Base-by-base conservation (phyloP, 2,329 filamentous ascomycete species). In the Monilinia fructicola region DNA sequence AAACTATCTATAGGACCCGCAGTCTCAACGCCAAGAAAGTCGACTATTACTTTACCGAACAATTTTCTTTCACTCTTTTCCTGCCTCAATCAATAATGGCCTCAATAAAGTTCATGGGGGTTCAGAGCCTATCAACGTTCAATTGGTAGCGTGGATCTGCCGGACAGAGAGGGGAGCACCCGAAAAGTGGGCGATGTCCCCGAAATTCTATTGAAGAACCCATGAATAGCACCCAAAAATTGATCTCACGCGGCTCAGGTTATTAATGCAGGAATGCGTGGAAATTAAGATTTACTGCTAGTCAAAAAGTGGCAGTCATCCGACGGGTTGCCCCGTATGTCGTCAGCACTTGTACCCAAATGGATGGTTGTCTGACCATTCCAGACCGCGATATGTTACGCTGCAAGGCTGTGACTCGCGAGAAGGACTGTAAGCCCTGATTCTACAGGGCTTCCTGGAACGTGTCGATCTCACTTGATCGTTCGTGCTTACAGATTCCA, bases 351-450 rank as follows among this genome's bases (percentile, higher is more conserved):
- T 12, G 14, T 46, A 21, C 40, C 28, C 9, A 11, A 26, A 14
- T 21, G 55, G 40, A 31, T 53, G 18, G 26, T 53, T 53, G 26
- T 31, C 14, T 16, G 26, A 53, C 50, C 21, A 31, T 31, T 53
- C 26, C 21, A 53, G 14, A 10, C 26, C 55, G 31, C 18, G 28
- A 23, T 10, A 26, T 9, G 40, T 16, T 42, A 12, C 10, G n/a
- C 14, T 46, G 11, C 40, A 59, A 31, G 55, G 55, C 38, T 59
- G n/a, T n/a, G n/a, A n/a, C n/a, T n/a, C n/a, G 55, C 12, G n/a
- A 3, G 55, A 28, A 38, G 38, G 5, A 44, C 55, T 44, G 40
- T 9, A 31, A 18, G 16, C 46, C 26, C 50, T 59, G 2, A 9
- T 58, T 18, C 55, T 12, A 40, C 55, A 14, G 44, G 35, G n/a